phyloP scores from a whole-genome alignment of 768 basidiomycete genomes.

The Suillus subluteus region DNA sequence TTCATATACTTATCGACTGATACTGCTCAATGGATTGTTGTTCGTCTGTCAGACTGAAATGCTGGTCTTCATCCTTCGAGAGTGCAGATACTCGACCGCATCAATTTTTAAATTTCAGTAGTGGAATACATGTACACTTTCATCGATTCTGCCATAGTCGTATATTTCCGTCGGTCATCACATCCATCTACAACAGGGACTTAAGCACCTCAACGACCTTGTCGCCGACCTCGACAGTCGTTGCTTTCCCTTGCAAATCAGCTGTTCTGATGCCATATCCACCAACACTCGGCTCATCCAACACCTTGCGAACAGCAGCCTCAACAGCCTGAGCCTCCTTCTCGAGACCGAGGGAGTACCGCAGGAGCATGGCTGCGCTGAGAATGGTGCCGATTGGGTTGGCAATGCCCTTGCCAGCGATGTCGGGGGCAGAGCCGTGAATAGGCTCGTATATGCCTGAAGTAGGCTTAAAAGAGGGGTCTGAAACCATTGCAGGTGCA shows the following conservation, averaged over 20 bases:
- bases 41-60: neutral
- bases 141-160: neutral
- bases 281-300: constrained; percentile 71
- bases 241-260: constrained; percentile 81
- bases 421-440: constrained; percentile 93
- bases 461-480: constrained; percentile 72
- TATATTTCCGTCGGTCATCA: neutral
- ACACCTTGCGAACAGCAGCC: constrained; percentile 84
- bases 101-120: neutral
- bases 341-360: constrained; percentile 92
- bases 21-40: constrained; percentile 6
- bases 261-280: constrained; percentile 81
- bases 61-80: neutral
- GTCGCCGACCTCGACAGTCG: constrained; percentile 84
- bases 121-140: neutral
- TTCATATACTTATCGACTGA: constrained; percentile 1
- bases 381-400: constrained; percentile 96
- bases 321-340: constrained; percentile 86
- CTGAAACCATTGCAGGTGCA: constrained; percentile 61
- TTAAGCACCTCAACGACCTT: constrained; percentile 76
- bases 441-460: constrained; percentile 96
- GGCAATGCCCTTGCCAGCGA: constrained; percentile 91
- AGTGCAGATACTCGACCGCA: neutral
- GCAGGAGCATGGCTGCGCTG: constrained; percentile 88
- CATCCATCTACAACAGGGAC: constrained; percentile 46